phyloP scores from a whole-genome alignment of 345 rosid species.

The Abelmoschus esculentus region DNA sequence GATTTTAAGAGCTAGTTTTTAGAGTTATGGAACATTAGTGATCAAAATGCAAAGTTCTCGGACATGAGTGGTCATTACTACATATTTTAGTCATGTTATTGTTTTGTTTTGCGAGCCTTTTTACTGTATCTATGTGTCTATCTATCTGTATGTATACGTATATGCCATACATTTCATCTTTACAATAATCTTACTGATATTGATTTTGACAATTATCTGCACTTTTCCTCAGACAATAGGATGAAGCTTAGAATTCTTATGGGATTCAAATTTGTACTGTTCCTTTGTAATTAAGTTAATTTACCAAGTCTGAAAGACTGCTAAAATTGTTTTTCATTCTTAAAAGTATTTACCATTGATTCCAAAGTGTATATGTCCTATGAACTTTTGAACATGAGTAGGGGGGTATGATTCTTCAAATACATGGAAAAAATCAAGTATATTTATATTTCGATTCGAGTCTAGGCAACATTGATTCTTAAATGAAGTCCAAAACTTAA shows the following conservation, averaged over 20 bases:
- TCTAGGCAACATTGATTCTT: neutral
- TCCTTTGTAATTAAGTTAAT: conserved; percentile 7
- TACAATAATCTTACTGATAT: neutral
- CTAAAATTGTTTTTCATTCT: neutral
- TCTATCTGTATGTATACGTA: neutral
- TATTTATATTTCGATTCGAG: neutral
- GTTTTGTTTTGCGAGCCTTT: neutral
- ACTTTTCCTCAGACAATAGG: conserved; percentile 8
- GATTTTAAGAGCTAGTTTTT: too few species aligned
- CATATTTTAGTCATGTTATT: neutral
- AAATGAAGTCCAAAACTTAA: neutral
- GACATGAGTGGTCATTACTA: too few species aligned
- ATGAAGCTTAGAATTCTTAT: conserved; percentile 4
- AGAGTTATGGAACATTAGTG: too few species aligned
- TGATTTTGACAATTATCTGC: neutral
- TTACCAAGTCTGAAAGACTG: conserved; percentile 6
- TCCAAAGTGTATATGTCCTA: neutral
- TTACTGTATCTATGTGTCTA: neutral
- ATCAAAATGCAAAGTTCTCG: too few species aligned
- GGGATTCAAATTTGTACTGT: conserved; percentile 12
- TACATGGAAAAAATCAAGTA: neutral
- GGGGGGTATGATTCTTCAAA: neutral
- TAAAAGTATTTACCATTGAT: neutral
- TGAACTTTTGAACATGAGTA: neutral
- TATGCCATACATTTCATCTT: neutral